Evolutionary conservation across 805 yeast genomes (phyloP).

Genomic region (Wickerhamomyces mucosus): DNA sequence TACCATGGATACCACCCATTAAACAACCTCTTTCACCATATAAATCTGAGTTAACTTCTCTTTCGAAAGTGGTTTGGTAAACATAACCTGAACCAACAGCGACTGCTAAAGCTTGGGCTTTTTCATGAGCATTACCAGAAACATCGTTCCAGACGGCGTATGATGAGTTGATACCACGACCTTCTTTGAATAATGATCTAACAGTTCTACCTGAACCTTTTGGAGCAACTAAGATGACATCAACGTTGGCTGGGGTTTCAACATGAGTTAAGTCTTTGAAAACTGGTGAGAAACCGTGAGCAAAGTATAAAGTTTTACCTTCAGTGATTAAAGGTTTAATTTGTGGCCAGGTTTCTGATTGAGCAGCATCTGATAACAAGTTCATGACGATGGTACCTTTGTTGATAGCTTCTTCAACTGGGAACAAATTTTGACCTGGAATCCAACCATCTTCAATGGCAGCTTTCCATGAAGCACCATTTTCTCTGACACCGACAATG

Average conservation of each 20-base stretch:
- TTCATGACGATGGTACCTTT: conserved; percentile 95
- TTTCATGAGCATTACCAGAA: conserved; percentile 98
- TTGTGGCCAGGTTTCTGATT: conserved; percentile 92
- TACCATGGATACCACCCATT: conserved; percentile 99
- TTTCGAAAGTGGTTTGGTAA: conserved; percentile 98
- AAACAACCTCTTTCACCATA: conserved; percentile 99
- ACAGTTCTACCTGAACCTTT: conserved; percentile 99
- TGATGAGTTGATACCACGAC: conserved; percentile 99
- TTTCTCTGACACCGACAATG: conserved; percentile 95
- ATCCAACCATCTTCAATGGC: conserved; percentile 99
- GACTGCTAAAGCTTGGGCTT: conserved; percentile 95
- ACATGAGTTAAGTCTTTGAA: conserved; percentile 97
- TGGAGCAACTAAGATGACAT: conserved; percentile 98
- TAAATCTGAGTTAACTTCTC: conserved; percentile 97
- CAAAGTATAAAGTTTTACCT: conserved; percentile 97
- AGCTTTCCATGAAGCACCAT: conserved; percentile 99
- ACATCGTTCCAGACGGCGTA: conserved; percentile 99
- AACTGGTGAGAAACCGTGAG: conserved; percentile 99
- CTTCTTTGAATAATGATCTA: conserved; percentile 98
- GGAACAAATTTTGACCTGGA: conserved; percentile 97
- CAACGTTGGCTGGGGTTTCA: conserved; percentile 89
- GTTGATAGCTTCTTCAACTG: conserved; percentile 84
- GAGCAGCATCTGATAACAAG: conserved; percentile 98
- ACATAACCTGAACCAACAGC: conserved; percentile 99
- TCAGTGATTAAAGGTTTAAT: conserved; percentile 88